These are phyloP conservation scores for Adansonia digitata DNA, from an alignment of 345 rosid species.

Conservation along the genomic window DNA sequence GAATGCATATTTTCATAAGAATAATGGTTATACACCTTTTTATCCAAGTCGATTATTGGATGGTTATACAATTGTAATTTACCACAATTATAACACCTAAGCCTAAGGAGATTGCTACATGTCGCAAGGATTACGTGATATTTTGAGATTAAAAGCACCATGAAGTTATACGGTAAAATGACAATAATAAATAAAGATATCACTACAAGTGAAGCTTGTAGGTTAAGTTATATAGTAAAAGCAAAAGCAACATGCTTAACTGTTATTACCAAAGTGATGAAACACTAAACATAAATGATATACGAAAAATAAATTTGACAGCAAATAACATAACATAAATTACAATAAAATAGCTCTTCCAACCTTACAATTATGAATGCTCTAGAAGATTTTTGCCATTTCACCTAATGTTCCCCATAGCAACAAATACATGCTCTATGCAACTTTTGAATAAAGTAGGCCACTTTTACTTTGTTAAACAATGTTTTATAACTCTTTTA, in stretches of 20 bases:
- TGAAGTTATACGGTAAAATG: not conserved
- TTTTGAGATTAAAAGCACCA: not conserved
- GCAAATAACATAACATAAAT: constrained; percentile 5
- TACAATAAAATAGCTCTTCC: constrained; percentile 28
- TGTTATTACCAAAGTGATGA: not conserved
- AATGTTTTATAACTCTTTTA: not conserved
- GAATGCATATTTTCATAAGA: no score
- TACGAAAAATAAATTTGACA: not conserved
- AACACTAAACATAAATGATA: not conserved
- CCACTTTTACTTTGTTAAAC: not conserved
- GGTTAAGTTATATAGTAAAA: no score
- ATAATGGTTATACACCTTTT: no score
- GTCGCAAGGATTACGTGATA: no score
- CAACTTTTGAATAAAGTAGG: not conserved
- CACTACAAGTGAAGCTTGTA: not conserved
- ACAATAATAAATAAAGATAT: not conserved
- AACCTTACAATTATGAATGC: constrained; percentile 33
- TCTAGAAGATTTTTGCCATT: constrained; percentile 48
- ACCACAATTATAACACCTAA: no score
- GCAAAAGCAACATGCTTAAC: not conserved
- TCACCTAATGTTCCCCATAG: no score
- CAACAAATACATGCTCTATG: not conserved
- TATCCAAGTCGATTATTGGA: no score
- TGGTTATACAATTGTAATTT: no score
- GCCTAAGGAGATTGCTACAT: no score